phyloP scores from a whole-genome alignment of 176 grass and related monocot species.

The Carex myosuroides region DNA sequence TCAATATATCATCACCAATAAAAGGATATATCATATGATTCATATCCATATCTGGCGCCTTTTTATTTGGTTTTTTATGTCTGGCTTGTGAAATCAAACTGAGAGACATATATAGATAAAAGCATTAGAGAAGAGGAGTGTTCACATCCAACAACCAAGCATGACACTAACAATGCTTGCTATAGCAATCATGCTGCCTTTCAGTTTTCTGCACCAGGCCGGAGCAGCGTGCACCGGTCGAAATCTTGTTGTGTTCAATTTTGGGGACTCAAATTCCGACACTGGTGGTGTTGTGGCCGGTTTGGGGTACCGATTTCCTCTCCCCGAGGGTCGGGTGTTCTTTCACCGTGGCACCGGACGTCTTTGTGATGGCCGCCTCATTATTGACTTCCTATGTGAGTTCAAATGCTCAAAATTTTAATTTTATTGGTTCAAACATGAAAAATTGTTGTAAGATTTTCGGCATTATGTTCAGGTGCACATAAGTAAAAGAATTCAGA shows the following conservation, averaged over 20 bases:
- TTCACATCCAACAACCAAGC: not conserved
- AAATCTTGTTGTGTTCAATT: slow-evolving; percentile 60
- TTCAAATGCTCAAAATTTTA: not conserved
- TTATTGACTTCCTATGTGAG: slow-evolving; percentile 90
- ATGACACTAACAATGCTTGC: not conserved
- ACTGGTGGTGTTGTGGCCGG: slow-evolving; percentile 57
- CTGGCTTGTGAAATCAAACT: not conserved
- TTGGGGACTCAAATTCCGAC: slow-evolving; percentile 86
- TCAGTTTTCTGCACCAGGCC: slow-evolving; percentile 4
- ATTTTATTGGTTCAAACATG: not conserved
- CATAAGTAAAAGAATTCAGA: not conserved
- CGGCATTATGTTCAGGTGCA: not conserved
- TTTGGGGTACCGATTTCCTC: slow-evolving; percentile 35
- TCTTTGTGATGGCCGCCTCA: slow-evolving; percentile 71
- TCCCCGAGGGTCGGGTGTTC: slow-evolving; percentile 57
- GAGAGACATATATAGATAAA: not conserved
- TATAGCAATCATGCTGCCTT: not conserved
- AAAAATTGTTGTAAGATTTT: not conserved
- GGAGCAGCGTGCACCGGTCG: not conserved
- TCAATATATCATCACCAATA: not conserved
- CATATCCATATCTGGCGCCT: not conserved
- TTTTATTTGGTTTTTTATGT: not conserved
- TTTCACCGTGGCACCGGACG: slow-evolving; percentile 60
- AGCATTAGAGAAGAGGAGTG: slow-evolving; percentile 2
- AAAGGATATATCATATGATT: not conserved